Evolutionary conservation across 148 eudicot genomes (phyloP), one percentile per base, ranked within the genome.

Genomic region (Diospyros kaki): DNA sequence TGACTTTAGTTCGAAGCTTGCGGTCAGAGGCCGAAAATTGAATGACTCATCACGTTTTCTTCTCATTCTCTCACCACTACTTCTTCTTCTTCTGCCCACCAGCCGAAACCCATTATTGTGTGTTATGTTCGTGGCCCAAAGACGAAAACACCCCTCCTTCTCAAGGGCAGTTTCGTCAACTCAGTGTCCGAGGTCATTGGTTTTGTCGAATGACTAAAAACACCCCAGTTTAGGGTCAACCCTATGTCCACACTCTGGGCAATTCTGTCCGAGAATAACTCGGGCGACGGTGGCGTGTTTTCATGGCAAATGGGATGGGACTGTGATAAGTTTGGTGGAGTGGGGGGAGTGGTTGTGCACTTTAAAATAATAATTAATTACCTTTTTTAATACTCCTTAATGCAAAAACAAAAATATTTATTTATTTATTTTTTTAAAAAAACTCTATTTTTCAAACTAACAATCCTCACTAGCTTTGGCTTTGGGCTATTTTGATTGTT

Each of bases 1-100:
- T 79, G 79, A 72, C 79, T 78, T 78, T 60, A 71, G 39, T 78
- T 84, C 72, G 72, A 78, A 59, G 84, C 77, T 60, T 63, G 38
- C 59, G 74, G 68, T 73, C 64, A 59, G 75, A 46, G 17, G 69
- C 77, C 69, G 60, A 77, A 28, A 64, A 75, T 69, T 73, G 78
- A 66, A 80, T 69, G 74, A 63, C 67, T 70, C 40, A 42, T 81
- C 80, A 78, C 78, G 76, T 66, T 77, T 74, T 67, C 56, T 45
- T 75, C 59, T 63, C 56, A n/a, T 38, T 28, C 46, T 42, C 60
- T 67, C 72, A 28, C 69, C 73, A 38, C 72, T 72, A 28, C 28
- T 28, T 28, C 0, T 28, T 28, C 28, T 28, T 28, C 64, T 73
- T 74, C 52, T 67, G 73, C 68, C 53, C 79, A 77, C 78, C 73